These are phyloP conservation scores for Leccinum holopus DNA, from an alignment of 1,284 basidiomycete genomes.

Conservation along the genomic window DNA sequence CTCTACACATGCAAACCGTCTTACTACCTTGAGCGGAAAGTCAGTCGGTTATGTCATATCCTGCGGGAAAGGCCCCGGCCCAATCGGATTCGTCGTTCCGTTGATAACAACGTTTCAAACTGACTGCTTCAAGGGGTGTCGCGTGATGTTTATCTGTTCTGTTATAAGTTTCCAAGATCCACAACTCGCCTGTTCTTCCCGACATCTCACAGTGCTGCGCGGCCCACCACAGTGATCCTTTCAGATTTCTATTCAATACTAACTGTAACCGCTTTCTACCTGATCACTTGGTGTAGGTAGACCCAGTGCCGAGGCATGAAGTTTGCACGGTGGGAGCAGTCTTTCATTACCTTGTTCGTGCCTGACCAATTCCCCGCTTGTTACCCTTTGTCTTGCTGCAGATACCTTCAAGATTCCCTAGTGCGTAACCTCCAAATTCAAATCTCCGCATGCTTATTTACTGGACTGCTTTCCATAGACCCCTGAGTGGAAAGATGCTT, in stretches of 20 bases:
- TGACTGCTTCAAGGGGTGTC: slow-evolving; percentile 5
- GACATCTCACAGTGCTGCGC: slow-evolving; percentile 1
- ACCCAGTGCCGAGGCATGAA: slow-evolving; percentile 41
- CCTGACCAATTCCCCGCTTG: slow-evolving; percentile 8
- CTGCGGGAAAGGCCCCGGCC: neutral
- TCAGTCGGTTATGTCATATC: slow-evolving; percentile 4
- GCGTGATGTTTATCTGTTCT: slow-evolving; percentile 3
- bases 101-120: slow-evolving; percentile 19
- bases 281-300: neutral
- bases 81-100: neutral
- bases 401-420: slow-evolving; percentile 72
- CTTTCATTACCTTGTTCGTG: neutral
- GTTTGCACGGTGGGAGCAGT: slow-evolving; percentile 47
- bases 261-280: neutral
- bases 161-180: slow-evolving; percentile 9
- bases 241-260: neutral
- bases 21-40: neutral
- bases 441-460: neutral
- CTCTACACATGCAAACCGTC: neutral
- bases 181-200: slow-evolving; percentile 18
- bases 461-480: slow-evolving; percentile 42
- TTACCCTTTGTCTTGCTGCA: slow-evolving; percentile 16
- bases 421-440: slow-evolving; percentile 34
- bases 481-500: slow-evolving; percentile 80
- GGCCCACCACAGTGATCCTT: neutral